phyloP scores from a whole-genome alignment of 257 asterid species.

The Solanum dulcamara region DNA sequence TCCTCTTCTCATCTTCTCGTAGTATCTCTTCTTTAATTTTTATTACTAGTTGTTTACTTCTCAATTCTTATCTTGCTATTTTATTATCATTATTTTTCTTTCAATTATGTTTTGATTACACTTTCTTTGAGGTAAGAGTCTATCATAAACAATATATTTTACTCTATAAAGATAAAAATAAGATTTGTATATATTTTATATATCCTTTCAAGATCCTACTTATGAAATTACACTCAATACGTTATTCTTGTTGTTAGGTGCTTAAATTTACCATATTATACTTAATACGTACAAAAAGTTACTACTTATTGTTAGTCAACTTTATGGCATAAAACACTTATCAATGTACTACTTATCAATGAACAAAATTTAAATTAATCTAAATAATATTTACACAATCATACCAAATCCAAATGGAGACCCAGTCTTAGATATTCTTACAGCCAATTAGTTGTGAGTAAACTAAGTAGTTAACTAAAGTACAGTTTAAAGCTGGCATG shows the following conservation, averaged over 20 bases:
- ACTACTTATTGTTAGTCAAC: background rate
- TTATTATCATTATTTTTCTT: too few species aligned
- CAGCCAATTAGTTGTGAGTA: background rate
- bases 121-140: rapidly evolving
- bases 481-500: background rate
- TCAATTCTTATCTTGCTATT: too few species aligned
- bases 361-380: background rate
- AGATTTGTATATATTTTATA: background rate
- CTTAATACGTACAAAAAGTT: background rate
- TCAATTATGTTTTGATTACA: too few species aligned
- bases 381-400: background rate
- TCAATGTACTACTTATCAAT: background rate
- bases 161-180: too few species aligned
- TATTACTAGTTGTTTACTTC: too few species aligned
- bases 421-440: background rate
- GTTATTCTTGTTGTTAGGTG: background rate
- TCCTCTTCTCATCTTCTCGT: background rate
- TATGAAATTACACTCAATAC: too few species aligned
- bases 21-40: background rate
- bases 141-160: too few species aligned
- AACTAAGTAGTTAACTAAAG: background rate
- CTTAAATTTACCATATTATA: background rate
- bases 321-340: background rate
- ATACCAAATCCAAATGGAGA: background rate
- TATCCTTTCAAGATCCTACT: too few species aligned